Evolutionary conservation across 306 rosid species (phyloP), one percentile per base, ranked within the genome.

Genomic region (Rosa multiflora): DNA sequence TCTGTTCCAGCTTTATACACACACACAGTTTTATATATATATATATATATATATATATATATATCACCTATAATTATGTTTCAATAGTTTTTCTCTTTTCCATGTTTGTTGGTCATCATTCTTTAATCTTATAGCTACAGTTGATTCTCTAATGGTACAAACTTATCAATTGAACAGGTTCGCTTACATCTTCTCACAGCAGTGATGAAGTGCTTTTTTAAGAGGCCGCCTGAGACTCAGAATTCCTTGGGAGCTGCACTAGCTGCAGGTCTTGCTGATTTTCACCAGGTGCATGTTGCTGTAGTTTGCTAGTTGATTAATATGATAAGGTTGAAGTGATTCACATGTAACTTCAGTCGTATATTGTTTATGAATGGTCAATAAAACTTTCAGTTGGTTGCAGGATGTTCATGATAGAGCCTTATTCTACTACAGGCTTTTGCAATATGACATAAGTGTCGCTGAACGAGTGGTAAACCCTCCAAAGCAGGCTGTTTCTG

Each of bases 401-500:
- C 96, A 96, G 99, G 99, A 93, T 89, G 98, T 96, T 82, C 99
- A 89, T 74, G 99, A 96, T 67, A 87, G 98, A 85, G 96, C 99
- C 79, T 82, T 96, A 75, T 93, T 96, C 88, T 96, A 96, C 92
- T 96, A 90, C 89, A 91, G 99, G 92, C 96, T 96, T 87, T 85
- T 96, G 86, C 94, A 88, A 78, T 82, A 90, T 81, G 82, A 93
- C 20, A 91, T 83, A 74, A 83, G 93, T 20, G 93, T 89, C 49
- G 99, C 98, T 69, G 94, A 96, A 82, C 90, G 78, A 71, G 96
- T 96, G 80, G 99, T 96, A 58, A 90, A 91, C 86, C 99, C 99
- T 76, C 94, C 99, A 76, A 96, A 96, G 87, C 99, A 93, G 90
- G 99, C 98, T 56, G 98, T 96, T 83, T 96, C 99, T n/a, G 99